Conservation (phyloP, 495 filamentous ascomycete species). For the Emericellopsis terricola region DNA sequence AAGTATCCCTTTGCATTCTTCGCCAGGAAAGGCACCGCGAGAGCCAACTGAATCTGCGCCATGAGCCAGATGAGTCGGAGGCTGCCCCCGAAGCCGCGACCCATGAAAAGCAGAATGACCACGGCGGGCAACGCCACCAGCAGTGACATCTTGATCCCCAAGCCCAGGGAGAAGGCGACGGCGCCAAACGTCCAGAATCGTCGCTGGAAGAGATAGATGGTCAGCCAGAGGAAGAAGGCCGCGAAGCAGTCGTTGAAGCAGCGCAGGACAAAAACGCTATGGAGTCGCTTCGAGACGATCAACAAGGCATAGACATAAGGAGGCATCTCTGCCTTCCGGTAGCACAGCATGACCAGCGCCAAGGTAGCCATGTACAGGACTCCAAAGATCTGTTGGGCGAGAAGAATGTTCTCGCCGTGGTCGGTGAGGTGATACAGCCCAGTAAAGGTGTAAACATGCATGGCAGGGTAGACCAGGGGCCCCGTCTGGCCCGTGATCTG, state of each 20-base stretch:
- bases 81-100: conserved; percentile 40
- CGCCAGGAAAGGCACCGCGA: conserved; percentile 62
- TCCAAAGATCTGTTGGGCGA: conserved; percentile 68
- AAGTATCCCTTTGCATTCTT: conserved; percentile 53
- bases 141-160: conserved; percentile 89
- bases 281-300: conserved; percentile 75
- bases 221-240: conserved; percentile 58
- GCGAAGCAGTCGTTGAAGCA: conserved; percentile 94
- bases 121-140: conserved; percentile 69
- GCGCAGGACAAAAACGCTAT: conserved; percentile 82
- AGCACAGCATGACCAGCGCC: conserved; percentile 63
- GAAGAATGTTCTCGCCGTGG: conserved; percentile 53
- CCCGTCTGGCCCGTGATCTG: conserved; percentile 77
- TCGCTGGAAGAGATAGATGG: conserved; percentile 59
- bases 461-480: conserved; percentile 84
- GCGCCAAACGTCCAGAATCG: conserved; percentile 54
- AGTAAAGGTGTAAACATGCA: conserved; percentile 82
- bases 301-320: conserved; percentile 80
- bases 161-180: conserved; percentile 52
- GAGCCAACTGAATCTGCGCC: conserved; percentile 51
- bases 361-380: conserved; percentile 59
- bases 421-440: conserved; percentile 61
- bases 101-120: conserved; percentile 51
- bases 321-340: conserved; percentile 59
- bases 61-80: conserved; percentile 53